These are phyloP conservation scores for Mycena sanguinolenta DNA, from an alignment of 768 basidiomycete species.

Conservation along the genomic window DNA sequence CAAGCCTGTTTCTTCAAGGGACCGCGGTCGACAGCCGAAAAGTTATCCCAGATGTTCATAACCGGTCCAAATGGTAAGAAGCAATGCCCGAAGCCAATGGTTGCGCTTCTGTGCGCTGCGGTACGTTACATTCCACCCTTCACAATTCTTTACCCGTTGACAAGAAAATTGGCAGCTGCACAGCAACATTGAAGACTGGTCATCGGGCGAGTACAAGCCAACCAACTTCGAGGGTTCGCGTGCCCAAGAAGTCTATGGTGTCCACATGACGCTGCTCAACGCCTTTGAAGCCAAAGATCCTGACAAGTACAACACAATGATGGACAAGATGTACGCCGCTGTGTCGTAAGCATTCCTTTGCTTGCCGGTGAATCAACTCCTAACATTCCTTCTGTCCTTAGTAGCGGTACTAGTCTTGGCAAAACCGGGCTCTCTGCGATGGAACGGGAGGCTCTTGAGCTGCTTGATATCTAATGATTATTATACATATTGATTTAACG, in stretches of 20 bases:
- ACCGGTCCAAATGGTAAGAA: neutral
- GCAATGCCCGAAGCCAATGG: neutral
- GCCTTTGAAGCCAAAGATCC: neutral
- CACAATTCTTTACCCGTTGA: too few species aligned
- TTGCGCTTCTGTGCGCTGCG: neutral
- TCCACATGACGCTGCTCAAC: neutral
- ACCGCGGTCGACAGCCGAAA: neutral
- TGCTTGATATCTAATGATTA: too few species aligned
- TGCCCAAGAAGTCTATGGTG: conserved; percentile 1
- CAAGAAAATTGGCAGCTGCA: conserved; percentile 2
- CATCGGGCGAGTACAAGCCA: neutral
- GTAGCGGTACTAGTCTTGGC: neutral
- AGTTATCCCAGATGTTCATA: neutral
- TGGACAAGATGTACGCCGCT: neutral
- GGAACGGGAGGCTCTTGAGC: too few species aligned
- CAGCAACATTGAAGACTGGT: neutral
- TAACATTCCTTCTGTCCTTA: too few species aligned
- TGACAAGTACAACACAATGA: neutral
- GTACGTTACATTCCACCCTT: too few species aligned
- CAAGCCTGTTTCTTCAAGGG: neutral
- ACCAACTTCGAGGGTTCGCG: conserved; percentile 4
- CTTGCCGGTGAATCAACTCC: too few species aligned
- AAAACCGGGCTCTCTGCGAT: too few species aligned
- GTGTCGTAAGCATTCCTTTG: too few species aligned
- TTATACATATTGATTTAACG: too few species aligned